Percentiles rank a stretch among this genome's conserved stretches.
These are phyloP conservation scores for Pezicula radicicola DNA, from an alignment of 2,329 filamentous ascomycete genomes.

Conservation along the genomic window DNA sequence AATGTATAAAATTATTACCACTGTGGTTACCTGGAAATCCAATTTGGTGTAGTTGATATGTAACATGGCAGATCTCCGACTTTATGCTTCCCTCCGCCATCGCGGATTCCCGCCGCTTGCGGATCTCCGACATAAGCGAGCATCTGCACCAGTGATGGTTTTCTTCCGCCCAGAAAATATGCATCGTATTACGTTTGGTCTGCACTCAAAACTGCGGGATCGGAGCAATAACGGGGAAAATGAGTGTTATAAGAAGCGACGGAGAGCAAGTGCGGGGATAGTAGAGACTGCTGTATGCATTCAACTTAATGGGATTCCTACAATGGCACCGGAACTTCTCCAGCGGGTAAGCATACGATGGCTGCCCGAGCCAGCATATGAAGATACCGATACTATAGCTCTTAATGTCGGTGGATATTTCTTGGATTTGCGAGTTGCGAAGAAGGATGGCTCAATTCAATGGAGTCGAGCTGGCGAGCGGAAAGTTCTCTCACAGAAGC, in stretches of 20 bases:
- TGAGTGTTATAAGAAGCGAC: not conserved
- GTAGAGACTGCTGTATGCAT: not conserved
- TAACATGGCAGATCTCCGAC: not conserved
- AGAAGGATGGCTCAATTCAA: slow-evolving; percentile 29
- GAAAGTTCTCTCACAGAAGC: slow-evolving; percentile 30
- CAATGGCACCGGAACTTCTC: slow-evolving; percentile 11
- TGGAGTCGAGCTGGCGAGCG: slow-evolving; percentile 39
- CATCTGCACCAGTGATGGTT: not conserved
- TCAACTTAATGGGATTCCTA: not conserved
- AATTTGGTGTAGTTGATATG: too few species aligned
- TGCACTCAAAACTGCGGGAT: too few species aligned
- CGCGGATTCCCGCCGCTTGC: not conserved
- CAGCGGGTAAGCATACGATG: slow-evolving; percentile 38
- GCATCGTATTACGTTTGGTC: too few species aligned
- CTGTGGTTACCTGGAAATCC: too few species aligned
- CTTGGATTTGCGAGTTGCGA: slow-evolving; percentile 36
- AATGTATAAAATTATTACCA: too few species aligned
- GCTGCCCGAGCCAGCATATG: slow-evolving; percentile 33
- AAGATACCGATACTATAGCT: slow-evolving; percentile 38
- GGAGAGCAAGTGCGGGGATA: not conserved
- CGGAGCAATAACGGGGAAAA: too few species aligned
- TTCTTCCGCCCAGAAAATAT: too few species aligned
- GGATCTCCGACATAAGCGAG: not conserved
- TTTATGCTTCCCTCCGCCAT: not conserved
- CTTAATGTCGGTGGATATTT: slow-evolving; percentile 39